These are phyloP conservation scores for Penicillium verhagenii DNA, from an alignment of 495 filamentous ascomycete genomes.

Conservation along the genomic window DNA sequence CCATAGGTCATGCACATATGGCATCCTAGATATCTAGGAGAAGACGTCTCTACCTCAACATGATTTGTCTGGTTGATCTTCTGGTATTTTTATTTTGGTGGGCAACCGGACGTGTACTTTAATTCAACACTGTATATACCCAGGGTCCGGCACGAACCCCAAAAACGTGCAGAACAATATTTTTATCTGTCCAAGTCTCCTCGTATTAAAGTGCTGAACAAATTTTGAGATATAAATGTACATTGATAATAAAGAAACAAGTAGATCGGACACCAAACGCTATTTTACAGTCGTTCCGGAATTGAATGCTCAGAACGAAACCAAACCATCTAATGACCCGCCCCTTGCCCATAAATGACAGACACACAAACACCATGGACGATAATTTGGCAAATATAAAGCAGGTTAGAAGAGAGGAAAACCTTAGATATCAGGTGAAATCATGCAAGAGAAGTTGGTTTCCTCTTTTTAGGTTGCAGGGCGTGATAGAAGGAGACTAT, in stretches of 20 bases:
- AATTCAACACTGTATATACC: constrained; percentile 25
- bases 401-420: no score
- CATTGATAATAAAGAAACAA: constrained; percentile 32
- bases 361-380: constrained; percentile 12
- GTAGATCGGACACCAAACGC: constrained; percentile 28
- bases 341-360: constrained; percentile 25
- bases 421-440: background rate
- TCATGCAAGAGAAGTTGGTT: background rate
- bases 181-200: constrained; percentile 20
- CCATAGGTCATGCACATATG: constrained; percentile 17
- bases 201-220: constrained; percentile 31
- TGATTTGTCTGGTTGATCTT: background rate
- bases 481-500: background rate
- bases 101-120: constrained; percentile 8
- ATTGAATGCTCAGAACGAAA: constrained; percentile 24
- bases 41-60: no score
- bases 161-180: background rate
- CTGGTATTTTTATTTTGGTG: background rate
- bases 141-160: constrained; percentile 8
- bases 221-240: constrained; percentile 36
- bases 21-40: background rate
- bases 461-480: background rate
- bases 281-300: constrained; percentile 45
- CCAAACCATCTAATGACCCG: constrained; percentile 29
- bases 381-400: constrained; percentile 16